Evolutionary conservation across 164 flowering plant species (phyloP), one percentile per base, ranked within the genome.

Genomic region (Nymphaea thermarum): DNA sequence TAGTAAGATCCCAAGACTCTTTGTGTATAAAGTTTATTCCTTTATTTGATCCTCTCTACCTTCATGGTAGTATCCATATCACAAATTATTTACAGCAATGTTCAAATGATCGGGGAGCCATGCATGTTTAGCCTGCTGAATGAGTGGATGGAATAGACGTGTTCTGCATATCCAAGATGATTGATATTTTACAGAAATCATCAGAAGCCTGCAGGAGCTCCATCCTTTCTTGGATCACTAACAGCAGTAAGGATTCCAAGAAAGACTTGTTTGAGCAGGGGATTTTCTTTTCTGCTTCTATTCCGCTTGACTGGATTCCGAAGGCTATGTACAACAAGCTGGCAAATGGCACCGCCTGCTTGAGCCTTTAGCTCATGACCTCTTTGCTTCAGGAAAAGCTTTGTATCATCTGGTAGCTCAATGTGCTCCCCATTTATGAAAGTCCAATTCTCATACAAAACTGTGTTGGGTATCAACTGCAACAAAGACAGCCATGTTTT

Each of bases 401-500:
- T 83, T 2, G 17, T 73, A 12, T 81, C 89, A 2, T 75, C 71
- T 2, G 91, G 70, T 65, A 90, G 80, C 73, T 86, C 96, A 5
- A 90, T 86, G 72, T 87, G 91, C 6, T 92, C 84, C 0, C 99
- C 97, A 68, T 89, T 86, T 0, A 81, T 77, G 57, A 82, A 74
- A 0, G 98, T 92, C 87, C 80, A 83, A 77, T 95, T 85, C 73
- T 95, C 99, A 14, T 86, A 92, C 64, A 43, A 25, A 4, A 91
- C 96, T 25, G 79, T 77, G 71, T 94, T 94, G n/a, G 98, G 99
- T 63, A 85, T 79, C 53, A 91, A 75, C 98, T 94, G 91, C 84
- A 82, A 3, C 65, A 5, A 45, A 55, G 11, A 47, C 36, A 25
- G 36, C 36, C 36, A 25, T 25, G 36, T 0, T 1, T 25, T 25